A percentile compares a stretch with the other conserved stretches of the same genome.
These are phyloP conservation scores for Amanita molliuscula DNA, from an alignment of 768 basidiomycete species.

Conservation along the genomic window DNA sequence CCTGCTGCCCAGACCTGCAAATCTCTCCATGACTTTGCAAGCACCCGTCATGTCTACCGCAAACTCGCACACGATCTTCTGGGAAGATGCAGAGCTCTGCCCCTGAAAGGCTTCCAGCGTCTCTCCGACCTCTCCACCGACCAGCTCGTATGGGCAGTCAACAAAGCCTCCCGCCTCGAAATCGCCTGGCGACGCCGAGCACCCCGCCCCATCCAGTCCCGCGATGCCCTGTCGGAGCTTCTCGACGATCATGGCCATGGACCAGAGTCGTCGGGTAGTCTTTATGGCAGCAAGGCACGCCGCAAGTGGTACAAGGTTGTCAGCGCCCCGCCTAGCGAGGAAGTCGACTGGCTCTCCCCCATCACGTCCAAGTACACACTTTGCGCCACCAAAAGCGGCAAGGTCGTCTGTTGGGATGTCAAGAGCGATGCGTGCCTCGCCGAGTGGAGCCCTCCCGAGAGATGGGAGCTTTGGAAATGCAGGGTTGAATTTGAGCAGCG, in stretches of 20 bases:
- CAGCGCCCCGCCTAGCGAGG: constrained; percentile 53
- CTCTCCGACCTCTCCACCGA: constrained; percentile 54
- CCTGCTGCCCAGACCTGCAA: constrained; percentile 43
- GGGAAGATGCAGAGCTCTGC: constrained; percentile 55
- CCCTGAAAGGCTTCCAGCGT: constrained; percentile 59
- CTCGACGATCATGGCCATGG: background rate
- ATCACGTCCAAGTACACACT: constrained; percentile 69
- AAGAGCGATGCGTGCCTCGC: constrained; percentile 49
- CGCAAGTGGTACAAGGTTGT: constrained; percentile 59
- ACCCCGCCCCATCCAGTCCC: constrained; percentile 36
- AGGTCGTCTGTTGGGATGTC: constrained; percentile 72
- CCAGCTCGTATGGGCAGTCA: constrained; percentile 51
- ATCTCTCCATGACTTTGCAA: constrained; percentile 48
- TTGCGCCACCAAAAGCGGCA: constrained; percentile 69
- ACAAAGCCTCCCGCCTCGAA: constrained; percentile 53
- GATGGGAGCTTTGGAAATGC: constrained; percentile 74
- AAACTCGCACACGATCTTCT: constrained; percentile 53
- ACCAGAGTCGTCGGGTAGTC: background rate
- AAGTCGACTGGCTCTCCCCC: constrained; percentile 69
- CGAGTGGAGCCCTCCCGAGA: constrained; percentile 54
- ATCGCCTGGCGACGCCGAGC: constrained; percentile 49
- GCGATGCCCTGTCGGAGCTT: constrained; percentile 11
- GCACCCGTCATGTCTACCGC: constrained; percentile 59
- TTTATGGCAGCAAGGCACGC: constrained; percentile 6
- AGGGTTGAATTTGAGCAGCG: constrained; percentile 65